Evolutionary conservation across 2,329 filamentous ascomycete genomes (phyloP), one percentile per base, ranked within the genome.

Genomic region (Verruconis gallopava): DNA sequence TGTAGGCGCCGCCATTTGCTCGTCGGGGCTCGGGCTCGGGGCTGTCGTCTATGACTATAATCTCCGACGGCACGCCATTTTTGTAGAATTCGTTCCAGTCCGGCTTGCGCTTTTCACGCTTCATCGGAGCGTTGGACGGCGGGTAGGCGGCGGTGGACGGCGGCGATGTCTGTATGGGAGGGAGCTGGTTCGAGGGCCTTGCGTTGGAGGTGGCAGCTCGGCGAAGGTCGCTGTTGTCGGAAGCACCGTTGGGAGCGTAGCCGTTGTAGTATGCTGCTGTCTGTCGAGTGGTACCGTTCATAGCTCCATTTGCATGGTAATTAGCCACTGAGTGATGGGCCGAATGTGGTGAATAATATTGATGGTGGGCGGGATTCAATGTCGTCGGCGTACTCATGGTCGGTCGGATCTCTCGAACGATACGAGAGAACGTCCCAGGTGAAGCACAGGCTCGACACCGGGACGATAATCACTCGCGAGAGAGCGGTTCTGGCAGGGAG

Each of bases 31-130:
- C 21, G 44, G 39, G 9, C 52, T 44, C 20, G 15, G 44, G 33
- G 49, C 68, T 65, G 50, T 70, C 67, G 53, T 70, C 67, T 40
- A 71, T 71, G 40, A 68, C 64, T 49, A 71, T 71, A 51, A 71
- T 63, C 50, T 71, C 67, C 42, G 64, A 61, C 15, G 67, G 67
- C 41, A 63, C 49, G 47, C 61, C 61, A 48, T 64, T 62, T 46
- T 59, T 61, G 53, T 64, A 64, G 48, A 64, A 64, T 48, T 61
- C 59, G 43, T 50, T 51, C 61, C 61, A 64, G 50, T 64, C 55
- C 19, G 58, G 53, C 42, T 57, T 55, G 30, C 55, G 52, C 39
- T 55, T 53, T 19, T 51, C 40, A 20, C 36, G 33, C 12, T 33
- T 22, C 37, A 21, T 14, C 37, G 42, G 20, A 14, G 33, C 21